Conservation (phyloP, 2,329 filamentous ascomycete genomes). For the Pleurostoma richardsiae region DNA sequence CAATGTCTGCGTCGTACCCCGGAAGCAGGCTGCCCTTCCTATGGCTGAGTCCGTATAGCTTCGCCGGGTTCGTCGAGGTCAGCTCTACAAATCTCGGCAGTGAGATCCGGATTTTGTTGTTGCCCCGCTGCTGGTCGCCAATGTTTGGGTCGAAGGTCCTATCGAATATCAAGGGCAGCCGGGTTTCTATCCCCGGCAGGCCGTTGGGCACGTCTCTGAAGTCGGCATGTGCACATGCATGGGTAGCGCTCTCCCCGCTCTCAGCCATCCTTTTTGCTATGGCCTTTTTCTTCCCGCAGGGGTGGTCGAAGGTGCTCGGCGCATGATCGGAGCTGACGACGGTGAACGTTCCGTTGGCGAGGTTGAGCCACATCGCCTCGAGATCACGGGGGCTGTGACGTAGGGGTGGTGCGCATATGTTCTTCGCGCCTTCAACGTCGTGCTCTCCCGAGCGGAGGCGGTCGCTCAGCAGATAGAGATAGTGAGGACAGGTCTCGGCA, state of each 20-base stretch:
- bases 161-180: constrained; percentile 39
- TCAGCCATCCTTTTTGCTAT: constrained; percentile 14
- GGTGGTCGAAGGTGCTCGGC: constrained; percentile 43
- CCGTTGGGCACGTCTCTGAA: constrained; percentile 57
- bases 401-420: constrained; percentile 45
- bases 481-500: constrained; percentile 55
- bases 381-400: constrained; percentile 40
- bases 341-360: constrained; percentile 49
- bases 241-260: constrained; percentile 16
- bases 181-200: constrained; percentile 51
- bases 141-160: constrained; percentile 6
- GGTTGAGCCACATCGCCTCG: constrained; percentile 44
- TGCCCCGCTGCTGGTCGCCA: constrained; percentile 14
- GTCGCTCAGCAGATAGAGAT: constrained; percentile 48
- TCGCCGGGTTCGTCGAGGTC: constrained; percentile 49
- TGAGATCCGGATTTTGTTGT: constrained; percentile 24
- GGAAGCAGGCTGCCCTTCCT: constrained; percentile 44
- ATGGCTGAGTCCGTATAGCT: constrained; percentile 50
- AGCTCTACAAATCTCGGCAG: constrained; percentile 48
- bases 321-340: constrained; percentile 43
- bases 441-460: constrained; percentile 18
- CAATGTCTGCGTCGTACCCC: constrained; percentile 51
- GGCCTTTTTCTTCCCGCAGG: constrained; percentile 17
- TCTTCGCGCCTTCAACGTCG: constrained; percentile 45
- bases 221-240: constrained; percentile 4